Conservation (phyloP, 257 asterid species). For the Perilla frutescens region DNA sequence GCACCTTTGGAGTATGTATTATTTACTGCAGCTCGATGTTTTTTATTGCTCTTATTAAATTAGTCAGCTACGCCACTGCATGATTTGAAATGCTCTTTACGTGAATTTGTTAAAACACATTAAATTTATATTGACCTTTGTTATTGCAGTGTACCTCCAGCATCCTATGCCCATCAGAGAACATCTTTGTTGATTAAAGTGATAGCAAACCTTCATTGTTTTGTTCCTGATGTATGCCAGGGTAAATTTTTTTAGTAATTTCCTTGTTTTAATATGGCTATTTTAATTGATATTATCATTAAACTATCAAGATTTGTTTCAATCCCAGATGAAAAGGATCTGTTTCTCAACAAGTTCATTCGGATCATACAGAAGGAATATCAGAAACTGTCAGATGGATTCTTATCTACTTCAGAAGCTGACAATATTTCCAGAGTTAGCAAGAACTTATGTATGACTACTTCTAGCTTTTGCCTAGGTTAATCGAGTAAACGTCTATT, state of each 20-base stretch:
- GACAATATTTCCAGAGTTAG: conserved; percentile 58
- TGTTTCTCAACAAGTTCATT: conserved; percentile 79
- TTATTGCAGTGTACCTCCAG: conserved; percentile 63
- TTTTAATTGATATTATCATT: conserved; percentile 18
- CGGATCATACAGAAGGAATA: conserved; percentile 68
- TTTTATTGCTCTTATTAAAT: conserved; percentile 41
- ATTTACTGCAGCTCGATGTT: conserved; percentile 50
- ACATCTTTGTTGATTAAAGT: conserved; percentile 91
- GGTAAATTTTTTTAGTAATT: conserved; percentile 51
- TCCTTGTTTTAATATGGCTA: conserved; percentile 23
- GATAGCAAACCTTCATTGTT: conserved; percentile 97
- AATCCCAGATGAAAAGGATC: conserved; percentile 91
- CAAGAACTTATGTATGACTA: conserved; percentile 69
- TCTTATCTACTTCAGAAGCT: conserved; percentile 52
- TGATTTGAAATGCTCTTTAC: conserved; percentile 39
- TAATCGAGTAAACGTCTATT: conserved; percentile 18
- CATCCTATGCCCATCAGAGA: conserved; percentile 86
- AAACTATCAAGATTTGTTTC: conserved; percentile 35
- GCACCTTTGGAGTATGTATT: conserved; percentile 75
- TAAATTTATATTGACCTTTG: conserved; percentile 37
- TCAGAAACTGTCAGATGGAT: conserved; percentile 49
- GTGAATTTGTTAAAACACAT: conserved; percentile 26
- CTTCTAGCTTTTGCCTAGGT: conserved; percentile 29
- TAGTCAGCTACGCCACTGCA: conserved; percentile 47
- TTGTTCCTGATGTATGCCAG: conserved; percentile 87